phyloP scores from a whole-genome alignment of 2,329 filamentous ascomycete species.

The Cercospora zeae-maydis region DNA sequence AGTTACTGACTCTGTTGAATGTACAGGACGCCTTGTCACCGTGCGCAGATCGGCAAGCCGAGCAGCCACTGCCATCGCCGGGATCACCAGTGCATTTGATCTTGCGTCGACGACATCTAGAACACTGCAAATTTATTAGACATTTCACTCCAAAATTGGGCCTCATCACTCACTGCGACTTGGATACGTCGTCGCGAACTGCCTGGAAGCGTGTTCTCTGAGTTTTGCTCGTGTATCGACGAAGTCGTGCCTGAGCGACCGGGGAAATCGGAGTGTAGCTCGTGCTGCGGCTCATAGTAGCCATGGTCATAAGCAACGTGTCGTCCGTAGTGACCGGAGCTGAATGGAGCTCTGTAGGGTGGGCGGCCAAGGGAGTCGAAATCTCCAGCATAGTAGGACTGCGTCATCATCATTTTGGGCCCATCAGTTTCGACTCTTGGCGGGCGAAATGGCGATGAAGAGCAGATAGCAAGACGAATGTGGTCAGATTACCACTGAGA shows the following conservation, averaged over 20 bases:
- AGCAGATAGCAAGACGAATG: not conserved
- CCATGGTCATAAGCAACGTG: constrained; percentile 25
- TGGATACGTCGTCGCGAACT: constrained; percentile 51
- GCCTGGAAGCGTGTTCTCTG: constrained; percentile 35
- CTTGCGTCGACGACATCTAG: constrained; percentile 85
- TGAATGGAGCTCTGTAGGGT: constrained; percentile 24
- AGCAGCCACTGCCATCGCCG: constrained; percentile 72
- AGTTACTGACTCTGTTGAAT: constrained; percentile 62
- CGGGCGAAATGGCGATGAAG: not conserved
- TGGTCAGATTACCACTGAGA: not conserved
- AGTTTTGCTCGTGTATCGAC: constrained; percentile 33
- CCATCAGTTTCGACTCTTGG: not conserved
- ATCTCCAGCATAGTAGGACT: constrained; percentile 32
- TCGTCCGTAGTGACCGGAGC: constrained; percentile 29
- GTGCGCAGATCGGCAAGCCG: constrained; percentile 75
- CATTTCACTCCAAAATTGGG: not conserved
- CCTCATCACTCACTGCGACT: constrained; percentile 45
- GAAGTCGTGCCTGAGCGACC: constrained; percentile 24
- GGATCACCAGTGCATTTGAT: constrained; percentile 89
- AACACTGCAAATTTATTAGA: constrained; percentile 58
- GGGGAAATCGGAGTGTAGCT: constrained; percentile 26
- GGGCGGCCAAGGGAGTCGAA: constrained; percentile 27
- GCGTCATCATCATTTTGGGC: constrained; percentile 32
- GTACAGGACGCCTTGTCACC: constrained; percentile 61
- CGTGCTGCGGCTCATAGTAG: constrained; percentile 29